A percentile compares a stretch with the other conserved stretches of the same genome.
phyloP scores from a whole-genome alignment of 306 rosid genomes.

The Malus sieversii region DNA sequence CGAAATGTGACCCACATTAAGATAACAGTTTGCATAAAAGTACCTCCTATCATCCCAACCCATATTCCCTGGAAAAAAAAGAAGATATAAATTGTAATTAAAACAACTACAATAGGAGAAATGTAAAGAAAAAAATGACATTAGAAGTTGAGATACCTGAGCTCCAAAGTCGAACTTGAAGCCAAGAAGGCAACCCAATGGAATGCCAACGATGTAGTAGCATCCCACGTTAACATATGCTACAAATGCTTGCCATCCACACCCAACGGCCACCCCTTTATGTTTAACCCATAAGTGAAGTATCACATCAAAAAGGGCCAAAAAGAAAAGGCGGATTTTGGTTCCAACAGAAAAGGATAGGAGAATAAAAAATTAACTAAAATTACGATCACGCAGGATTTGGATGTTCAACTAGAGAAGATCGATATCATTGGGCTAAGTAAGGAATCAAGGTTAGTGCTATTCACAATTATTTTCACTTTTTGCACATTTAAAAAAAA shows the following conservation, averaged over 20 bases:
- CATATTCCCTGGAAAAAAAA: constrained; percentile 33
- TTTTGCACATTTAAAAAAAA: too few relatives aligned
- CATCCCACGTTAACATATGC: constrained; percentile 51
- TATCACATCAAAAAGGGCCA: not conserved
- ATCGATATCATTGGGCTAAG: not conserved
- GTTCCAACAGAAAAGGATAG: not conserved
- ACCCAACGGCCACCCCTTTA: constrained; percentile 53
- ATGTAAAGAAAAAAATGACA: too few relatives aligned
- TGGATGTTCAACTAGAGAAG: not conserved
- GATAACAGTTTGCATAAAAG: constrained; percentile 37
- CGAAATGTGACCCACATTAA: constrained; percentile 28
- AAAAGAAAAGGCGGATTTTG: not conserved
- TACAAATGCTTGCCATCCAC: constrained; percentile 61
- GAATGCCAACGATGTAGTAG: constrained; percentile 37
- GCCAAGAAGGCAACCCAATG: constrained; percentile 40
- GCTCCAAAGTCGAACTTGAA: constrained; percentile 41
- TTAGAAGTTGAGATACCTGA: constrained; percentile 9
- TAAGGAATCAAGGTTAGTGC: too few relatives aligned
- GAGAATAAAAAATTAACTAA: too few relatives aligned
- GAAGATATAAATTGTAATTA: too few relatives aligned
- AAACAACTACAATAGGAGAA: too few relatives aligned
- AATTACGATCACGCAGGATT: not conserved
- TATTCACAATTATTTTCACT: too few relatives aligned
- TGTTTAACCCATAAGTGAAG: not conserved
- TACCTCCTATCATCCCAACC: constrained; percentile 48